phyloP scores from a whole-genome alignment of 2,329 filamentous ascomycete species.

The Grosmannia penicillata region DNA sequence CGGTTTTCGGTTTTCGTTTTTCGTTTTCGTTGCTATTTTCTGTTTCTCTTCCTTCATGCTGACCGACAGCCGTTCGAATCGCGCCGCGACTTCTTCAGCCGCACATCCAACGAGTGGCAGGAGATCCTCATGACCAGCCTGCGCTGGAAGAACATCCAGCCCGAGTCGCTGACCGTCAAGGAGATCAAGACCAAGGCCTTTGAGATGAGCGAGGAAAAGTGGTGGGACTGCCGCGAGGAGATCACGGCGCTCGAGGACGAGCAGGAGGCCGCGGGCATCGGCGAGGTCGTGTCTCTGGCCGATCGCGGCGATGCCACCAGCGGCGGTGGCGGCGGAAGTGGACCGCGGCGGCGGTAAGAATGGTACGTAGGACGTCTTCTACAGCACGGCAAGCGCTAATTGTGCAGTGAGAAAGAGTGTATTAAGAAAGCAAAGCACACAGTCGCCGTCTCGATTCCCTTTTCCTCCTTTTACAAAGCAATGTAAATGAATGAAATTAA shows the following conservation, averaged over 20 bases:
- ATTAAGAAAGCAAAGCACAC: too few species aligned
- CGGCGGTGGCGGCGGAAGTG: constrained; percentile 27
- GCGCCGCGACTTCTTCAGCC: constrained; percentile 78
- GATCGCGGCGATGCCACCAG: constrained; percentile 54
- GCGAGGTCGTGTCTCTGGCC: constrained; percentile 78
- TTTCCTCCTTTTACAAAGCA: too few species aligned
- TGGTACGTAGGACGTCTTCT: not conserved
- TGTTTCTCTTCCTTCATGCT: not conserved
- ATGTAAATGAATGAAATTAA: too few species aligned
- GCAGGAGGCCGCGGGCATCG: constrained; percentile 88
- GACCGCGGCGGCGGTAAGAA: constrained; percentile 1
- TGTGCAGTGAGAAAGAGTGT: too few species aligned
- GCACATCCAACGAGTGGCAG: constrained; percentile 85
- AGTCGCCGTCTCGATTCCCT: too few species aligned
- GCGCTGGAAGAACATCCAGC: constrained; percentile 50
- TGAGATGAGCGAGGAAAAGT: constrained; percentile 84
- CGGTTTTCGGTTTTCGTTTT: too few species aligned
- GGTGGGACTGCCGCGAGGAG: constrained; percentile 97
- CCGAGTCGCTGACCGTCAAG: constrained; percentile 62
- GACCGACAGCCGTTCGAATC: constrained; percentile 65
- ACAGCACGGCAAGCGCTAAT: too few species aligned
- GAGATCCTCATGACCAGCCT: constrained; percentile 65
- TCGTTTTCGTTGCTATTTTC: not conserved
- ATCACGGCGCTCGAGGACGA: constrained; percentile 85
- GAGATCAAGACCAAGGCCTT: constrained; percentile 89